A percentile compares a stretch with the other conserved stretches of the same genome.
Conservation (phyloP, 352 stramenopile species). For the Pythium phragmiticola region DNA sequence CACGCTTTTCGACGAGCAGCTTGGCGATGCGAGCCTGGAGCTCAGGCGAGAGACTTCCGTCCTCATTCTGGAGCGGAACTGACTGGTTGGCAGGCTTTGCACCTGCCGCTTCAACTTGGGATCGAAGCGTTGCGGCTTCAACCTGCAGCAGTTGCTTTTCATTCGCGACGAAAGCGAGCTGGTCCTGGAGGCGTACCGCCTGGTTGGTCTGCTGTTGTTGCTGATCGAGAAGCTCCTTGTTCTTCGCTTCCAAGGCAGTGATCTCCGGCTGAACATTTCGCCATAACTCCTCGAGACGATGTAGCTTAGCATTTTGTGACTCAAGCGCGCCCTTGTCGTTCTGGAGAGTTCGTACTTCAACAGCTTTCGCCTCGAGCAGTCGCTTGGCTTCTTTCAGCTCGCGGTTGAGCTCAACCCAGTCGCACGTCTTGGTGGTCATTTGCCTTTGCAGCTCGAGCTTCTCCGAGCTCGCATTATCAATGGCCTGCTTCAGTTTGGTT, state of each 20-base stretch:
- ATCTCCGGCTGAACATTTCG: slow-evolving; percentile 4
- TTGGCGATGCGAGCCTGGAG: slow-evolving; percentile 14
- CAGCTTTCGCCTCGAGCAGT: slow-evolving; percentile 7
- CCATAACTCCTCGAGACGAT: slow-evolving; percentile 5
- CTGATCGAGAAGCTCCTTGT: slow-evolving; percentile 14
- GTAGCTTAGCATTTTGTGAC: slow-evolving; percentile 4
- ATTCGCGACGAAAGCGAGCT: background rate
- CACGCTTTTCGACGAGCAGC: slow-evolving; percentile 44
- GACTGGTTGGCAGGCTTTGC: too few relatives aligned
- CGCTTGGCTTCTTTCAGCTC: slow-evolving; percentile 17
- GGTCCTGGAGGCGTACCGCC: slow-evolving; percentile 1
- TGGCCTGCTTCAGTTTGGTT: slow-evolving; percentile 4
- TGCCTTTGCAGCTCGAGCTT: slow-evolving; percentile 25
- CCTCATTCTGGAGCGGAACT: background rate
- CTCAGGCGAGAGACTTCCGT: slow-evolving; percentile 16
- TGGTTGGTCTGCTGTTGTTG: background rate
- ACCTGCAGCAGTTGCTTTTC: slow-evolving; percentile 9
- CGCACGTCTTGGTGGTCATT: slow-evolving; percentile 18
- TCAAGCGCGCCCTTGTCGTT: background rate
- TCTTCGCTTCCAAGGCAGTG: slow-evolving; percentile 2
- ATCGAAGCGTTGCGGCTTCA: slow-evolving; percentile 5
- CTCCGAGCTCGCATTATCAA: slow-evolving; percentile 4
- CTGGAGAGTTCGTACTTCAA: background rate
- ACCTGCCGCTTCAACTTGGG: background rate
- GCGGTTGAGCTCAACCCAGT: slow-evolving; percentile 19